Evolutionary conservation across 768 basidiomycete genomes (phyloP).

Genomic region (Amylocystis lapponica): DNA sequence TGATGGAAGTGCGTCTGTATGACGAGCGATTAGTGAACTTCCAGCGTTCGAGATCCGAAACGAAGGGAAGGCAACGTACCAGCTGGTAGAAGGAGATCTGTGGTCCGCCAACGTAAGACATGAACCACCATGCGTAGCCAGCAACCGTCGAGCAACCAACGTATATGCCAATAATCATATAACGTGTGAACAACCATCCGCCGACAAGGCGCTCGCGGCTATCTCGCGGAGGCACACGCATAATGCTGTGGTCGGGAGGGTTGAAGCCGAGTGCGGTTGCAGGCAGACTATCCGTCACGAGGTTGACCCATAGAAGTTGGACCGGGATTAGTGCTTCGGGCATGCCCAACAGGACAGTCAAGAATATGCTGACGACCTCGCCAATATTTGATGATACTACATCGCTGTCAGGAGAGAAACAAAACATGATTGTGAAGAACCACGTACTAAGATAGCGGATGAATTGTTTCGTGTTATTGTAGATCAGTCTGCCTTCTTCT

Average conservation of each 20-base stretch:
- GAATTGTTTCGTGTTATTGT: conserved; percentile 99
- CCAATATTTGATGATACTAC: conserved; percentile 94
- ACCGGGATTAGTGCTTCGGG: conserved; percentile 98
- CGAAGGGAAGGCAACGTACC: conserved; percentile 45
- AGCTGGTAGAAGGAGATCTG: conserved; percentile 92
- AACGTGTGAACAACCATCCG: conserved; percentile 93
- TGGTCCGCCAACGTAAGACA: conserved; percentile 84
- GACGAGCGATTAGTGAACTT: not conserved
- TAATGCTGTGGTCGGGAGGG: conserved; percentile 93
- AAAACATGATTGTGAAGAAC: not conserved
- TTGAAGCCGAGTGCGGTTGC: conserved; percentile 98
- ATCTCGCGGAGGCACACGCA: conserved; percentile 89
- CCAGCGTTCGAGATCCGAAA: not conserved
- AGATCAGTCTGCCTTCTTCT: conserved; percentile 95
- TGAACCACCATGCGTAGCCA: conserved; percentile 99
- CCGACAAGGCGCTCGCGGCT: conserved; percentile 88
- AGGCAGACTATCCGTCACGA: conserved; percentile 94
- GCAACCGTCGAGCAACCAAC: conserved; percentile 95
- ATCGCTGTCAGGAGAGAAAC: not conserved
- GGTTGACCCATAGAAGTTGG: conserved; percentile 97
- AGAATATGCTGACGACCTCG: conserved; percentile 95
- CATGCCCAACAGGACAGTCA: conserved; percentile 97
- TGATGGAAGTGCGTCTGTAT: conserved; percentile 94
- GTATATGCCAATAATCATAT: conserved; percentile 89
- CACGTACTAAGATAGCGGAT: conserved; percentile 93